Evolutionary conservation across 2,329 filamentous ascomycete genomes (phyloP), one percentile per base, ranked within the genome.

Genomic region (Ophiocordyceps camponoti-leonardi): DNA sequence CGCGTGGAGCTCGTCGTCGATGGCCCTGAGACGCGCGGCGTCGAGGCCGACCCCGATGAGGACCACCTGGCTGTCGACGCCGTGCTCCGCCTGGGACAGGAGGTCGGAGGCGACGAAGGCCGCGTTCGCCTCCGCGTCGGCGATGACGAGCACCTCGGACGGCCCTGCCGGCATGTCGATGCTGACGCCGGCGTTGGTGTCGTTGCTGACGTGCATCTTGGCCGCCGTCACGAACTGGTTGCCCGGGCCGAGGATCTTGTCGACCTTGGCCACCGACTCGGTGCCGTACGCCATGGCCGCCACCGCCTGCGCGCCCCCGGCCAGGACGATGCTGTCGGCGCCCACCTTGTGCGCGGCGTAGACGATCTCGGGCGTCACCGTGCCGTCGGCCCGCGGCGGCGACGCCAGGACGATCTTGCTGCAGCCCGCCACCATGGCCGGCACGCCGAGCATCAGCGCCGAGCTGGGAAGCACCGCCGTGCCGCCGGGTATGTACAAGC

Each of bases 131-230:
- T 81, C 73, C 61, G 80, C 77, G 66, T 98, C 92, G 28, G 92
- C 92, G 44, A 98, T 74, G 47, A 98, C 92, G n/a, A 98, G 75
- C 3, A 98, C 87, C 62, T 98, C 92, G 33, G 87, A 94, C 0
- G 92, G 92, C 0, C 92, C 92, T 33, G 92, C 92, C 12, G 92
- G 92, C 92, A 98, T 98, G 60, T 98, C 92, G 56, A 98, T 98
- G 63, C 86, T 82, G 39, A 95, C 88, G 20, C 86, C 84, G 13
- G 92, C 92, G 49, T 87, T 93, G 41, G 92, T 96, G 61, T 98
- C 92, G 63, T 98, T 98, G 64, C 83, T 86, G 41, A 98, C 92
- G 55, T 88, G 75, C 92, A 98, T 98, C 75, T 98, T 98, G 45
- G 86, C 92, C 1, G 92, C 92, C 0, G 92, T 98, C 39, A 98